Evolutionary conservation across 2,329 filamentous ascomycete genomes (phyloP), one percentile per base, ranked within the genome.

Genomic region (Sarocladiaceae sp.): DNA sequence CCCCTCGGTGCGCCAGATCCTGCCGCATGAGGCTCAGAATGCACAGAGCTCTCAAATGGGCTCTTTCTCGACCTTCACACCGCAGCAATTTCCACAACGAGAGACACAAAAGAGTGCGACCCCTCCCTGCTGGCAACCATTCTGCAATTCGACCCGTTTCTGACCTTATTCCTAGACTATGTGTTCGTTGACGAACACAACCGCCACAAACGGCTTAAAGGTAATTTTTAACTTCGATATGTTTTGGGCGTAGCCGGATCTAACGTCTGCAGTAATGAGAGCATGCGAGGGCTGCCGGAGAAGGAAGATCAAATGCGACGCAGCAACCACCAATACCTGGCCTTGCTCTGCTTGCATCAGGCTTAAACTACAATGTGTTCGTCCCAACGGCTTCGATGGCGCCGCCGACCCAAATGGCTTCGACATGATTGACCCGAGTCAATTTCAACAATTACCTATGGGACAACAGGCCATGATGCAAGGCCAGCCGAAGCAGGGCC

Each of bases 131-230:
- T 22, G 13, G 11, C n/a, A 22, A 22, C 40, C 15, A 22, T n/a
- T 44, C 40, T 23, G 28, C 23, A 26, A 44, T 26, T 6, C n/a
- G 22, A 44, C 26, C 26, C 18, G 20, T 37, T n/a, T 37, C 33
- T 50, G 47, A 50, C 47, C 26, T 25, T 17, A 39, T n/a, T 44
- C 18, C 10, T 23, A 96, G 92, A 97, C 69, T 97, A 97, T 88
- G 94, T 97, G 62, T 97, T 97, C 66, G 94, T 97, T 53, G 93
- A 97, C 70, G 93, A 97, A 70, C 94, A 97, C 71, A 97, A 97
- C 74, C 87, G 94, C 58, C 94, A 97, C 72, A 97, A 97, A 73
- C 84, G 93, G 62, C 76, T 97, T 57, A 97, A 97, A 79, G 90
- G 90, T 94, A 81, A 60, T n/a, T n/a, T n/a, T n/a, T n/a, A n/a